Evolutionary conservation across 1,284 basidiomycete genomes (phyloP).

Genomic region (Amylostereum areolatum): DNA sequence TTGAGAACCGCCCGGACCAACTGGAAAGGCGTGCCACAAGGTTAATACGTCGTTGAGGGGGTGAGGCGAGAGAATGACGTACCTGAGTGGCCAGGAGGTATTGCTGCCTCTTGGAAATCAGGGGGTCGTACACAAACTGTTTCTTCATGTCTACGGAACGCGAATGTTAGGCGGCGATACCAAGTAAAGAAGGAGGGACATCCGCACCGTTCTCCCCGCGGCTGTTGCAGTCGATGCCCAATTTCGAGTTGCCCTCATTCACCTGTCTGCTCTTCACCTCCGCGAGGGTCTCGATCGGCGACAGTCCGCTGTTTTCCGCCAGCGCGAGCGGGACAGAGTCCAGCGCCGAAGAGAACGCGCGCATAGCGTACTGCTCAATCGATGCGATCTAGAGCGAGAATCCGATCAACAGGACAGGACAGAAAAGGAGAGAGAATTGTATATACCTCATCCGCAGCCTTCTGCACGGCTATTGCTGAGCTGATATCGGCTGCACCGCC

Average conservation of each 20-base stretch:
- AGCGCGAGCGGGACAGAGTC: slow-evolving; percentile 92
- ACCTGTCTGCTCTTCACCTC: slow-evolving; percentile 94
- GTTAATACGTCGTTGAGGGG: slow-evolving; percentile 6
- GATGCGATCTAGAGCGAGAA: slow-evolving; percentile 66
- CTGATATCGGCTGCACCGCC: slow-evolving; percentile 98
- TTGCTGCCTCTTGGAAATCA: slow-evolving; percentile 97
- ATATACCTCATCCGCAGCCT: slow-evolving; percentile 87
- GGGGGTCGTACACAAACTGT: slow-evolving; percentile 95
- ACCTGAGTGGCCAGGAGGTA: slow-evolving; percentile 97
- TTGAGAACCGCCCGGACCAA: slow-evolving; percentile 70
- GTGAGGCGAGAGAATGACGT: slow-evolving; percentile 15
- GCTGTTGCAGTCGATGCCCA: slow-evolving; percentile 93
- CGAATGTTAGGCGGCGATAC: background rate
- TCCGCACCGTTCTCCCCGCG: slow-evolving; percentile 79
- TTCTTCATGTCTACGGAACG: slow-evolving; percentile 83
- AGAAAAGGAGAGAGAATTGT: background rate
- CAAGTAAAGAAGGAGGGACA: background rate
- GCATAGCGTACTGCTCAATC: slow-evolving; percentile 99
- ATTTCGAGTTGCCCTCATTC: slow-evolving; percentile 75
- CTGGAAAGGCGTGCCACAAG: slow-evolving; percentile 21
- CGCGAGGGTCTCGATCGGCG: slow-evolving; percentile 94
- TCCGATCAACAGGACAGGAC: background rate
- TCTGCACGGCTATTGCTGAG: slow-evolving; percentile 87
- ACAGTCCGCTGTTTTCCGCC: slow-evolving; percentile 95
- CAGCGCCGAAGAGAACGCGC: slow-evolving; percentile 91